phyloP scores from a whole-genome alignment of 495 filamentous ascomycete species.

The Tuber brumale region DNA sequence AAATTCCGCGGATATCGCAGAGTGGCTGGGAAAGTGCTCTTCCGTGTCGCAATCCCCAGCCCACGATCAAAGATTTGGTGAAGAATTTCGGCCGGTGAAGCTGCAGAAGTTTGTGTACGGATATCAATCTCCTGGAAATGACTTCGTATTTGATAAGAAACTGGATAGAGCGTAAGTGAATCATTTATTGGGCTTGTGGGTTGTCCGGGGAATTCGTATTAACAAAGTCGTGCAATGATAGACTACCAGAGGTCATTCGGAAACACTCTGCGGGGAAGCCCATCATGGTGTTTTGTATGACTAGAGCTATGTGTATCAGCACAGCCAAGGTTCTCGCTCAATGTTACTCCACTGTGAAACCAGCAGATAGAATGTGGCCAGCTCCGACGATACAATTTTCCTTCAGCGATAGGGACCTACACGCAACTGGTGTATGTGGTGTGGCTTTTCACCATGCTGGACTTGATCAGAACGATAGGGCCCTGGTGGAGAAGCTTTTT shows the following conservation, averaged over 20 bases:
- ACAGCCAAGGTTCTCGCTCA: conserved; percentile 70
- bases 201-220: neutral
- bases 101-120: conserved; percentile 84
- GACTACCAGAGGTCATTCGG: conserved; percentile 65
- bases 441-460: conserved; percentile 95
- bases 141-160: conserved; percentile 79
- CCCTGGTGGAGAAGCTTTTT: conserved; percentile 64
- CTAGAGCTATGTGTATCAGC: conserved; percentile 64
- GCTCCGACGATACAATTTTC: conserved; percentile 52
- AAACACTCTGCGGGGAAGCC: conserved; percentile 75
- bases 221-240: conserved; percentile 24
- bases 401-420: conserved; percentile 60
- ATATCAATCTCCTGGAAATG: conserved; percentile 59
- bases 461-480: conserved; percentile 63
- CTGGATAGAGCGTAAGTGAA: conserved; percentile 60
- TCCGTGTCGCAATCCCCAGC: conserved; percentile 63
- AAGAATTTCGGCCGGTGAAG: conserved; percentile 83
- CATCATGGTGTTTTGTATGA: conserved; percentile 89
- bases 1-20: conserved; percentile 83
- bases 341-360: conserved; percentile 55
- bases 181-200: neutral
- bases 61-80: conserved; percentile 71
- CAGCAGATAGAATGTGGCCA: conserved; percentile 61
- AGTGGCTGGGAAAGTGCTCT: conserved; percentile 79
- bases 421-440: conserved; percentile 58